A percentile compares a stretch with the other conserved stretches of the same genome.
phyloP scores from a whole-genome alignment of 2,329 filamentous ascomycete genomes.

The Madurella fahalii region DNA sequence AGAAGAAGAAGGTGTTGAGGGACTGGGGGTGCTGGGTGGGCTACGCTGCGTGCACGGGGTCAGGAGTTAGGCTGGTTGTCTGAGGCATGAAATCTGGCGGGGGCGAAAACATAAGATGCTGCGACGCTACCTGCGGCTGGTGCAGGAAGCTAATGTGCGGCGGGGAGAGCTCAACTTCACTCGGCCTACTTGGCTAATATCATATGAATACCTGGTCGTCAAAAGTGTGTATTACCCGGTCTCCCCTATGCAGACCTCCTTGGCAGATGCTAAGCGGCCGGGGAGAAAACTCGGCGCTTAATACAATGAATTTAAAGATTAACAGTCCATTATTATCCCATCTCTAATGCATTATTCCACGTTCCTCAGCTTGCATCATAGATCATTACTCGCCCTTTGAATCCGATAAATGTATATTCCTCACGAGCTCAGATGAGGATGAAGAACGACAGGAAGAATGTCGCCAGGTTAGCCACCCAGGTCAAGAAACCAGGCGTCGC shows the following conservation, averaged over 20 bases:
- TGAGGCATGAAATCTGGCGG: not conserved
- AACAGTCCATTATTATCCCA: not conserved
- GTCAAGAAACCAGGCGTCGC: constrained; percentile 6
- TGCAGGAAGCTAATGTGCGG: not conserved
- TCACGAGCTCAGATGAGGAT: constrained; percentile 9
- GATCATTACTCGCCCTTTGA: not conserved
- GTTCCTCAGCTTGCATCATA: too few relatives aligned
- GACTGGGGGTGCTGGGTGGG: not conserved
- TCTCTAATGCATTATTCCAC: not conserved
- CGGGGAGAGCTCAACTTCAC: not conserved
- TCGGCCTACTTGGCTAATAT: not conserved
- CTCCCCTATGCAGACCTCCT: not conserved
- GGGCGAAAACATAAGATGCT: too few relatives aligned
- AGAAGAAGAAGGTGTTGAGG: constrained; percentile 6
- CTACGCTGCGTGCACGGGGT: not conserved
- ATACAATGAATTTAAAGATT: not conserved
- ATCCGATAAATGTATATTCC: not conserved
- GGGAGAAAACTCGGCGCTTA: not conserved
- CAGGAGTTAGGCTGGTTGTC: not conserved
- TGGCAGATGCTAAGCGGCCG: not conserved
- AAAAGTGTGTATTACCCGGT: not conserved
- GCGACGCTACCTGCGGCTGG: not conserved
- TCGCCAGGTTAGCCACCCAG: constrained; percentile 16
- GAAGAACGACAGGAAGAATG: constrained; percentile 18
- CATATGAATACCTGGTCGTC: not conserved